Evolutionary conservation across 441 rosid species (phyloP), one percentile per base, ranked within the genome.

Genomic region (Gossypium schwendimanii): DNA sequence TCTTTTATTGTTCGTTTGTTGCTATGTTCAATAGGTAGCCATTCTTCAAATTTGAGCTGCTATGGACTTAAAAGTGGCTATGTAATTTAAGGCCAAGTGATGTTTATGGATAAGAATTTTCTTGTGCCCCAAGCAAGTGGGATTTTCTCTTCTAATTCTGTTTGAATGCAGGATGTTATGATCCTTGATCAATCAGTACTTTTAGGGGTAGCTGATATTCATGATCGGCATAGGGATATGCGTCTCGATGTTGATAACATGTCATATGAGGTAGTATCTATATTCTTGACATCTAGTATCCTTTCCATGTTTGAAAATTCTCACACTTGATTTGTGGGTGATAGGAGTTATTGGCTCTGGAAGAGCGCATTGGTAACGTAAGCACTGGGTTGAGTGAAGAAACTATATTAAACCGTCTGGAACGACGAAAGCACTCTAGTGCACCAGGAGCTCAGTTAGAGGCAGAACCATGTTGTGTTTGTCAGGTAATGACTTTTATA

Each of bases 311-410:
- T 24, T 23, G 62, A 23, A 58, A 58, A 57, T 58, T 58, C 36
- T 24, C 36, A 58, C 17, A 23, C 12, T 58, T 58, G 36, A 0
- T 58, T 58, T 58, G 15, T 58, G 62, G n/a, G 17, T 58, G 26
- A 58, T 23, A 58, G 62, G 62, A 58, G 62, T 58, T 58, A 24
- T 58, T 58, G 62, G 62, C 62, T 58, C 62, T 58, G 17, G 62
- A 58, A 58, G 62, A 58, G 2, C 36, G 18, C 36, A 58, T 58
- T 24, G 62, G 62, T 23, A 58, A 58, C 3, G 62, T 58, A 58
- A 24, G 33, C 62, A 58, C 62, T 4, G 62, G 62, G 6, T 58
- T 58, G 62, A 58, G 36, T 24, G 62, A 58, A 58, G 62, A 58
- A 58, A 24, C 17, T 58, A 58, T 58, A 23, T 58, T 58, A 58